phyloP scores from a whole-genome alignment of 2,329 filamentous ascomycete species.

The Xylariaceae sp. region DNA sequence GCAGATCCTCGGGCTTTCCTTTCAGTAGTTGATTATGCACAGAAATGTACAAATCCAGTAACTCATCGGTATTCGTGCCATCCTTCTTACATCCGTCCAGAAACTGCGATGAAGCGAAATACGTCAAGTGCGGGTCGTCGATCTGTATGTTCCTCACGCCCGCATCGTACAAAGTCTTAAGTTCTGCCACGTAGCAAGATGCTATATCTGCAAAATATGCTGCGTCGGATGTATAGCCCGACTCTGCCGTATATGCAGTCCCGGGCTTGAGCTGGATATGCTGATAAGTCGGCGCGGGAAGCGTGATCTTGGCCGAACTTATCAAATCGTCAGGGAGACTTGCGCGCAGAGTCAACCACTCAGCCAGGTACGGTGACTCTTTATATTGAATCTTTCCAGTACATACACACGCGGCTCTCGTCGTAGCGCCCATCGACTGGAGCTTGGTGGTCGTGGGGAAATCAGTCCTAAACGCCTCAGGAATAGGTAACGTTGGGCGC shows the following conservation, averaged over 20 bases:
- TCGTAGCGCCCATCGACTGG: slow-evolving; percentile 28
- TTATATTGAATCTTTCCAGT: slow-evolving; percentile 37
- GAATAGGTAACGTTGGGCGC: slow-evolving; percentile 56
- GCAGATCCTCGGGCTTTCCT: slow-evolving; percentile 52
- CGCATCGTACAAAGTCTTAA: slow-evolving; percentile 49
- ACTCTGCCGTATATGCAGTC: slow-evolving; percentile 42
- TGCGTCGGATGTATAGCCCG: slow-evolving; percentile 46
- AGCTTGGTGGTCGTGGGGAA: slow-evolving; percentile 36
- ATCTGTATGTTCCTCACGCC: slow-evolving; percentile 52
- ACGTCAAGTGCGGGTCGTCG: slow-evolving; percentile 52
- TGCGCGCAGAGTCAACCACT: slow-evolving; percentile 36
- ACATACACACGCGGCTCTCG: slow-evolving; percentile 33
- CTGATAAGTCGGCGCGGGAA: slow-evolving; percentile 61
- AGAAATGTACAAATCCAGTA: slow-evolving; percentile 58
- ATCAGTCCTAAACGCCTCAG: slow-evolving; percentile 58
- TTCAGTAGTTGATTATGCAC: slow-evolving; percentile 58
- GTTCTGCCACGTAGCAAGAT: slow-evolving; percentile 48
- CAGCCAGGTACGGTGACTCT: slow-evolving; percentile 36
- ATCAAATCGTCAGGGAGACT: slow-evolving; percentile 50
- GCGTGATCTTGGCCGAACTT: slow-evolving; percentile 59
- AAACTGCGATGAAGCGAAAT: slow-evolving; percentile 57
- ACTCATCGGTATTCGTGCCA: slow-evolving; percentile 45
- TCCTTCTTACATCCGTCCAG: slow-evolving; percentile 53
- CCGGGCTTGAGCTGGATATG: slow-evolving; percentile 57
- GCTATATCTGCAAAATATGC: slow-evolving; percentile 54